phyloP scores from a whole-genome alignment of 2,329 filamentous ascomycete genomes.

The Paecilomyces sp. region DNA sequence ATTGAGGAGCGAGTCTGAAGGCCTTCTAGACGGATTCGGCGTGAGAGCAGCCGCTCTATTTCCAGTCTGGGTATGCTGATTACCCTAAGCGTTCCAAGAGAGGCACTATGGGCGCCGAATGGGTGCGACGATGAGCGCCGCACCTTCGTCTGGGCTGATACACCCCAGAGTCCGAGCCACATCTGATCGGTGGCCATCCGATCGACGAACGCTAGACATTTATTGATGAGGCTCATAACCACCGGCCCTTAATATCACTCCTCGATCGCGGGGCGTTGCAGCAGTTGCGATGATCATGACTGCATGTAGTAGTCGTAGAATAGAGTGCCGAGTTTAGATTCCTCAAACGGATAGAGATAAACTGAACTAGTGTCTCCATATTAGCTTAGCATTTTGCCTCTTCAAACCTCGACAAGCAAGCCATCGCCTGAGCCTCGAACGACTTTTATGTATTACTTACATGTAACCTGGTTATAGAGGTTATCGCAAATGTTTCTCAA shows the following conservation, averaged over 20 bases:
- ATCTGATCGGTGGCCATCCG: neutral
- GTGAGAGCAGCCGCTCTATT: neutral
- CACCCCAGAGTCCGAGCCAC: neutral
- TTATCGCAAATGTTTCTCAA: neutral
- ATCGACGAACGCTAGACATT: neutral
- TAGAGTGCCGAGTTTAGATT: neutral
- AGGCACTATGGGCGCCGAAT: neutral
- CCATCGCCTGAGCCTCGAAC: neutral
- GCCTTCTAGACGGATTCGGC: neutral
- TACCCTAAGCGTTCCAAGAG: neutral
- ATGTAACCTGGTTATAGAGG: neutral
- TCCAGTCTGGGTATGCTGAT: neutral
- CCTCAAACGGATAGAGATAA: neutral
- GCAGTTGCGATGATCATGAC: neutral
- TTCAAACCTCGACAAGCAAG: neutral
- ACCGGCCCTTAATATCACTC: neutral
- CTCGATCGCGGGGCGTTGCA: neutral
- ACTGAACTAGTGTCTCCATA: neutral
- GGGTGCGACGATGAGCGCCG: constrained; percentile 2
- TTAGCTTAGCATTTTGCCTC: neutral
- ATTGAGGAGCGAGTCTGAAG: neutral
- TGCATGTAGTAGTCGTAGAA: neutral
- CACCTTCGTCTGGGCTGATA: constrained; percentile 3
- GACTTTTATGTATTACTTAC: neutral
- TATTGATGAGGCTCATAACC: neutral